These are phyloP conservation scores for Colletotrichum ledebouriae DNA, from an alignment of 2,329 filamentous ascomycete species.

Conservation along the genomic window DNA sequence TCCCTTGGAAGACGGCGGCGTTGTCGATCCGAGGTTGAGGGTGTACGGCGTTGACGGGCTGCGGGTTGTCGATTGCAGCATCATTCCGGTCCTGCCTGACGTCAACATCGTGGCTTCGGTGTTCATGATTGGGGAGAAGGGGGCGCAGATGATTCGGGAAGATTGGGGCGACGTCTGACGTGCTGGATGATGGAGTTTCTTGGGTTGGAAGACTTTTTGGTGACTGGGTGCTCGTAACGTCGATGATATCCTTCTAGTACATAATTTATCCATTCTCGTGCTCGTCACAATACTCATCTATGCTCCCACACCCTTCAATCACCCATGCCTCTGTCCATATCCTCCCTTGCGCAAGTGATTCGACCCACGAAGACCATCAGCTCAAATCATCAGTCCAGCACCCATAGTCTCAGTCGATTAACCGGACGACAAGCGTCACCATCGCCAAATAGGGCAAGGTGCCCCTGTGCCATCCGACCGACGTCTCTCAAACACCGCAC, in stretches of 20 bases:
- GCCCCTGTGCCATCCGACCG: too few species aligned
- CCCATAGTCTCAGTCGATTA: slow-evolving; percentile 1
- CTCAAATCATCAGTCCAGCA: slow-evolving; percentile 2
- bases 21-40: slow-evolving; percentile 52
- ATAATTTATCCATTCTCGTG: too few species aligned
- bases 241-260: neutral
- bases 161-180: slow-evolving; percentile 43
- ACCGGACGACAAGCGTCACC: slow-evolving; percentile 5
- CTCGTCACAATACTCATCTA: too few species aligned
- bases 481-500: too few species aligned
- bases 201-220: neutral
- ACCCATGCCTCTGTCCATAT: too few species aligned
- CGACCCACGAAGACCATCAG: too few species aligned
- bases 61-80: slow-evolving; percentile 60
- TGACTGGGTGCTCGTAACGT: neutral
- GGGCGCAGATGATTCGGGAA: slow-evolving; percentile 48
- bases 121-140: slow-evolving; percentile 51
- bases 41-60: slow-evolving; percentile 69
- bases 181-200: neutral
- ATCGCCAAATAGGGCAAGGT: neutral
- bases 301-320: too few species aligned
- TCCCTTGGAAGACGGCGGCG: slow-evolving; percentile 48
- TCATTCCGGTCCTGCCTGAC: slow-evolving; percentile 59
- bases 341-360: too few species aligned
- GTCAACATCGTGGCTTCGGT: slow-evolving; percentile 49